Conservation (phyloP, 2,329 filamentous ascomycete genomes). For the Ophiostoma novo-ulmi region DNA sequence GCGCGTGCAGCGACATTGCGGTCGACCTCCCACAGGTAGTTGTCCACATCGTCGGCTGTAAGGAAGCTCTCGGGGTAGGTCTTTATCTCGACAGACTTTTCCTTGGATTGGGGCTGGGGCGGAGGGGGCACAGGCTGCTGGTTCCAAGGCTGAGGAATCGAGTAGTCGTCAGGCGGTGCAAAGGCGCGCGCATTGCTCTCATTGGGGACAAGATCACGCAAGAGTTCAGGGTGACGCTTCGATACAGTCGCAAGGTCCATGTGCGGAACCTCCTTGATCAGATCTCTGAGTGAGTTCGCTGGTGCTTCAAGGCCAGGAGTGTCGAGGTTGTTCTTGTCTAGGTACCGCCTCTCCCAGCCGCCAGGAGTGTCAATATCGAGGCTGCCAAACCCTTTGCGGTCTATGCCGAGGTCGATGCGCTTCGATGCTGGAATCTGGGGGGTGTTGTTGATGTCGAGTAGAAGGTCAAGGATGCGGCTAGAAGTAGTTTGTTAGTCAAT, state of each 20-base stretch:
- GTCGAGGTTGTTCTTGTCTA: constrained; percentile 80
- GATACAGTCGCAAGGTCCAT: constrained; percentile 49
- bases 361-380: constrained; percentile 70
- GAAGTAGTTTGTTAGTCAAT: constrained; percentile 25
- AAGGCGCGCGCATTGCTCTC: constrained; percentile 32
- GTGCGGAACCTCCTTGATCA: constrained; percentile 51
- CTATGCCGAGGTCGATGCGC: constrained; percentile 64
- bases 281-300: constrained; percentile 46
- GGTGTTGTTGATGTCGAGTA: constrained; percentile 83
- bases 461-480: constrained; percentile 81
- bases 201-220: constrained; percentile 46
- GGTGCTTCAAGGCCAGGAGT: constrained; percentile 60
- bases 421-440: constrained; percentile 69
- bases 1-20: constrained; percentile 41
- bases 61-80: constrained; percentile 60
- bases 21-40: constrained; percentile 66
- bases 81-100: neutral
- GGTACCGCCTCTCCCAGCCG: constrained; percentile 54
- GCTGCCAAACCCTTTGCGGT: constrained; percentile 45
- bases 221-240: constrained; percentile 56
- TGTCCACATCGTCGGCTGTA: constrained; percentile 64
- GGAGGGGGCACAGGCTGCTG: constrained; percentile 31
- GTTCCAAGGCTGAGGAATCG: constrained; percentile 7
- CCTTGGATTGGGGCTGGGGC: constrained; percentile 38
- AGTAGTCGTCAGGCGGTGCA: constrained; percentile 15